These are phyloP conservation scores for Plantago major DNA, from an alignment of 257 asterid genomes.

Conservation along the genomic window DNA sequence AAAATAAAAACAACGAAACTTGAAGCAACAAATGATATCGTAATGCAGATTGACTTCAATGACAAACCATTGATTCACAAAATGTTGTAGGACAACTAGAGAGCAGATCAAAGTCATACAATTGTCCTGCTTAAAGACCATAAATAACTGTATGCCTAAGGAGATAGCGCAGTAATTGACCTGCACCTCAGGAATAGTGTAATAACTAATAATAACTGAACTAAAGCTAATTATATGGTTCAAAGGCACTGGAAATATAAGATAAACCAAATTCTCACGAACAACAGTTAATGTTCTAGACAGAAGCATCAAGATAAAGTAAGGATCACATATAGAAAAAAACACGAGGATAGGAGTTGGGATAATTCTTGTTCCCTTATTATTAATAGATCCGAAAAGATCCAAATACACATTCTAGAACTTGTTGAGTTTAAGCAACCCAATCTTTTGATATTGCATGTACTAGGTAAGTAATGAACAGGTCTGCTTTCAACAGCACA, in stretches of 20 bases:
- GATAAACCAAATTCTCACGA: slow-evolving; percentile 9
- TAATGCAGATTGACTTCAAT: not conserved
- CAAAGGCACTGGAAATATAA: slow-evolving; percentile 7
- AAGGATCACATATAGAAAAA: slow-evolving; percentile 19
- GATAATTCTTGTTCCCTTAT: slow-evolving; percentile 24
- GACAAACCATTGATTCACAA: not conserved
- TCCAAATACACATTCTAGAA: slow-evolving; percentile 10
- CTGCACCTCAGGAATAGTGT: slow-evolving; percentile 15
- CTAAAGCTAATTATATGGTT: slow-evolving; percentile 5
- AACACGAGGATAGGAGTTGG: slow-evolving; percentile 22
- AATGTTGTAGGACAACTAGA: slow-evolving; percentile 16
- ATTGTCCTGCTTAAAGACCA: not conserved
- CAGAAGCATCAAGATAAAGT: slow-evolving; percentile 17
- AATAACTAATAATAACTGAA: slow-evolving; percentile 8
- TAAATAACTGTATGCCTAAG: slow-evolving; percentile 24
- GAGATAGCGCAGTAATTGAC: slow-evolving; percentile 25
- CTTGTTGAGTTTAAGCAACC: slow-evolving; percentile 14
- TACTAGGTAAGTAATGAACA: slow-evolving; percentile 7
- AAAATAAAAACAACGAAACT: too few relatives aligned
- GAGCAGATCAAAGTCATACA: slow-evolving; percentile 25
- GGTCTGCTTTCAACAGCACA: slow-evolving; percentile 10
- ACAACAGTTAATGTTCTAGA: slow-evolving; percentile 14
- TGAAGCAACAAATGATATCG: too few relatives aligned
- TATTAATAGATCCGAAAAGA: slow-evolving; percentile 18
- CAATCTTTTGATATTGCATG: slow-evolving; percentile 13